Conservation (phyloP, 108 stramenopile species). For the Heterococcus sp. region DNA sequence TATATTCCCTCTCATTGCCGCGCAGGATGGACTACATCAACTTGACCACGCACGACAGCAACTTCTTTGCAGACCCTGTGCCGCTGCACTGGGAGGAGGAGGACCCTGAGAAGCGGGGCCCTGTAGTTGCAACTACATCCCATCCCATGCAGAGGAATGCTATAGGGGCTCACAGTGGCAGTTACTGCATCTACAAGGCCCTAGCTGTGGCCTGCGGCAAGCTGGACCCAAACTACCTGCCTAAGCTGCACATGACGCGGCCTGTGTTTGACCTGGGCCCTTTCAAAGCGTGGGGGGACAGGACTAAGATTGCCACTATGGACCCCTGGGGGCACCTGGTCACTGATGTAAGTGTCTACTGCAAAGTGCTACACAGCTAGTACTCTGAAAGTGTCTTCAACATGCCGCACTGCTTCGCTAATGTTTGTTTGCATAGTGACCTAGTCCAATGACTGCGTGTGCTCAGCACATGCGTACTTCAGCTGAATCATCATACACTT, state of each 20-base stretch:
- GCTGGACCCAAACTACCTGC: constrained; percentile 87
- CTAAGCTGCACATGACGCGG: constrained; percentile 78
- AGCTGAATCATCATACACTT: too few species aligned
- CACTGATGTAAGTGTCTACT: constrained; percentile 46
- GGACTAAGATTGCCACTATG: constrained; percentile 86
- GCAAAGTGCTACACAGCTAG: too few species aligned
- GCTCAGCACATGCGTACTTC: too few species aligned
- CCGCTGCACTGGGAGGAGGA: constrained; percentile 54
- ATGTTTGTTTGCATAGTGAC: too few species aligned
- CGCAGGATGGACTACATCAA: constrained; percentile 45
- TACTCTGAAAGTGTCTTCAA: too few species aligned
- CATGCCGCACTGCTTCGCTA: too few species aligned
- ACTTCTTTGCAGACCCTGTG: constrained; percentile 56
- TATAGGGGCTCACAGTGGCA: constrained; percentile 94
- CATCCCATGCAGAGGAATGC: constrained; percentile 75
- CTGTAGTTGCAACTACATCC: constrained; percentile 51
- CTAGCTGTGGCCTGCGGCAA: constrained; percentile 90
- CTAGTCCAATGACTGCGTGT: too few species aligned
- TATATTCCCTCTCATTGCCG: constrained; percentile 12
- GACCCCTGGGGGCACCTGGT: constrained; percentile 92
- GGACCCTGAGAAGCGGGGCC: constrained; percentile 51
- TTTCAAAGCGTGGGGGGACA: constrained; percentile 83
- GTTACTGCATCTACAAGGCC: constrained; percentile 93
- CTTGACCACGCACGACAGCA: constrained; percentile 52
- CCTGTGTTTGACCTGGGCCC: constrained; percentile 95